phyloP scores from a whole-genome alignment of 192 early-diverging fungal species.

The Coemansia sp. region DNA sequence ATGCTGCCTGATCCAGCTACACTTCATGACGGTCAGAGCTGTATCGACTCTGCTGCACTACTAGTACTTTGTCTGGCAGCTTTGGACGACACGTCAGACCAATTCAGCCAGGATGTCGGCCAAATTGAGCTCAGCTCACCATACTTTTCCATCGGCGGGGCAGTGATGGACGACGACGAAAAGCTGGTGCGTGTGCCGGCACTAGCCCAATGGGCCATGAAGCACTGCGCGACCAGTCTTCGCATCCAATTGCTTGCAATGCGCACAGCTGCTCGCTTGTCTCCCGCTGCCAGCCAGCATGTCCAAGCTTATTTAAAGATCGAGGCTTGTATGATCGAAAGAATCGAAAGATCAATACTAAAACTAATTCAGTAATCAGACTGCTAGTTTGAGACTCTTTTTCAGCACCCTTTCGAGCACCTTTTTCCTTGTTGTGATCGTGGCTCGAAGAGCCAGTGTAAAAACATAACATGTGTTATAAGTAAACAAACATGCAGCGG shows the following conservation, averaged over 20 bases:
- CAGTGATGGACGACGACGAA: conserved; percentile 23
- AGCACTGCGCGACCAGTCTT: conserved; percentile 6
- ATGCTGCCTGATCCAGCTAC: conserved; percentile 19
- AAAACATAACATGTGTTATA: no score
- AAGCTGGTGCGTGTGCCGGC: conserved; percentile 23
- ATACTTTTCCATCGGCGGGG: conserved; percentile 15
- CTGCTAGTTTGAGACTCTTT: no score
- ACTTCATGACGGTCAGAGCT: not conserved
- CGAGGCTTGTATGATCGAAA: not conserved
- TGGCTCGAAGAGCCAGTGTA: no score
- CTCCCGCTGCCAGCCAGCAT: not conserved
- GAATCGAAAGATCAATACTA: not conserved
- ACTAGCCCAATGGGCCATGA: conserved; percentile 2
- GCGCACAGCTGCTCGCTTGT: not conserved
- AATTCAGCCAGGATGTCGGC: conserved; percentile 15
- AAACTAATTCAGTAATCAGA: no score
- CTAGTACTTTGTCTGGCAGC: conserved; percentile 28
- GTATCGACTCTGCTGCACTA: conserved; percentile 7
- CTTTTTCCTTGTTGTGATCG: no score
- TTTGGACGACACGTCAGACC: conserved; percentile 21
- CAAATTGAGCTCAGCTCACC: conserved; percentile 6
- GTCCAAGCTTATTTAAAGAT: not conserved
- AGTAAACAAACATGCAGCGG: no score
- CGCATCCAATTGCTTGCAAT: not conserved
- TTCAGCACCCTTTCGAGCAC: no score